These are phyloP conservation scores for Phytophthora litchii DNA, from an alignment of 352 stramenopile genomes.

Conservation along the genomic window DNA sequence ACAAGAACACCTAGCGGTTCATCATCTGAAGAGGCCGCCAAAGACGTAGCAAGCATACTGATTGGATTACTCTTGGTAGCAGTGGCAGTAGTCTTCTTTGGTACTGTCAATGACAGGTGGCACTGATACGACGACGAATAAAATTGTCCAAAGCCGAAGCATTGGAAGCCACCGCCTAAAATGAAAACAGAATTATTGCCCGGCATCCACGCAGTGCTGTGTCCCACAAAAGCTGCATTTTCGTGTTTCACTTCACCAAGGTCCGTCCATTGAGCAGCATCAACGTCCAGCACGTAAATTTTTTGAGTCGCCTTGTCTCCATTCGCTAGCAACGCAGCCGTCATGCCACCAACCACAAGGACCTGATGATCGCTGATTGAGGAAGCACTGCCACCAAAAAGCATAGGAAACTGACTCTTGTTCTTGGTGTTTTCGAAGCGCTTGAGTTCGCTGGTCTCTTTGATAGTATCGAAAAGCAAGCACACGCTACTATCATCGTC, in stretches of 20 bases:
- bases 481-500: slow-evolving; percentile 26
- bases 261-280: slow-evolving; percentile 52
- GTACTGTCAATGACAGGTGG: slow-evolving; percentile 39
- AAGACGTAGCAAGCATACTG: slow-evolving; percentile 4
- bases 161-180: slow-evolving; percentile 81
- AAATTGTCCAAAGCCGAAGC: slow-evolving; percentile 85
- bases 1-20: slow-evolving; percentile 51
- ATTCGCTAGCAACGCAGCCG: slow-evolving; percentile 40
- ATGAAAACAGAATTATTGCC: slow-evolving; percentile 50
- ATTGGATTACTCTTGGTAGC: slow-evolving; percentile 10
- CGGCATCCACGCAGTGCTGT: slow-evolving; percentile 59
- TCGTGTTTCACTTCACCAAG: slow-evolving; percentile 57
- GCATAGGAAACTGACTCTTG: slow-evolving; percentile 33
- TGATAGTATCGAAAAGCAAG: slow-evolving; percentile 63
- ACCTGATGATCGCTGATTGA: slow-evolving; percentile 61
- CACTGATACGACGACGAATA: slow-evolving; percentile 74
- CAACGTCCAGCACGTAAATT: slow-evolving; percentile 57
- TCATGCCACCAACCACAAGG: slow-evolving; percentile 67
- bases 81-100: slow-evolving; percentile 3
- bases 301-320: slow-evolving; percentile 52
- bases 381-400: slow-evolving; percentile 57
- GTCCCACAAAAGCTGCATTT: slow-evolving; percentile 59
- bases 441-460: slow-evolving; percentile 43
- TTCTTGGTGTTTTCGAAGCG: slow-evolving; percentile 41
- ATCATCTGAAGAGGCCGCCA: slow-evolving; percentile 13